A percentile compares a stretch with the other conserved stretches of the same genome.
phyloP scores from a whole-genome alignment of 345 rosid species.

The Rhizophora apiculata region DNA sequence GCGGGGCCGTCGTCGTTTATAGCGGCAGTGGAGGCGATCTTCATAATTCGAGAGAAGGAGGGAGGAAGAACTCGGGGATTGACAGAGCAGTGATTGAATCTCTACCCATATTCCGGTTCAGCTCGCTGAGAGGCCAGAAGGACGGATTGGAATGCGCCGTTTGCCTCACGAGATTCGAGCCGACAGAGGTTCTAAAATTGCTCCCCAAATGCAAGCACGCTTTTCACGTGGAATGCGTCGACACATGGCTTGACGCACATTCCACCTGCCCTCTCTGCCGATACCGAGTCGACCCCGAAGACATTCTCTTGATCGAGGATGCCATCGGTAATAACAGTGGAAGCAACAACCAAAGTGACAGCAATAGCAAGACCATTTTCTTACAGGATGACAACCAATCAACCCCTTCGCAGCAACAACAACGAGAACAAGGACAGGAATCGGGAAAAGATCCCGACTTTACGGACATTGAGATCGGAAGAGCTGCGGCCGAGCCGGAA shows the following conservation, averaged over 20 bases:
- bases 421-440: background rate
- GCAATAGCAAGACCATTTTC: too few species aligned
- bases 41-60: background rate
- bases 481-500: slow-evolving; percentile 5
- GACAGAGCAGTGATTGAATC: slow-evolving; percentile 68
- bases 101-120: slow-evolving; percentile 76
- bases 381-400: too few species aligned
- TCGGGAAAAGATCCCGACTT: slow-evolving; percentile 6
- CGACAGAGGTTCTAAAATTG: slow-evolving; percentile 53
- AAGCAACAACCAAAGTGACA: too few species aligned
- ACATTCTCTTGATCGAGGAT: slow-evolving; percentile 55
- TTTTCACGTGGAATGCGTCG: slow-evolving; percentile 90
- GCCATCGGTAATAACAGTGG: slow-evolving; percentile 11
- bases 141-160: slow-evolving; percentile 88
- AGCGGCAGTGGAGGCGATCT: background rate
- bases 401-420: slow-evolving; percentile 14
- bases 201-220: slow-evolving; percentile 91
- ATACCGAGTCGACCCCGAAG: slow-evolving; percentile 86
- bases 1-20: slow-evolving; percentile 21
- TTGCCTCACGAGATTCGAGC: slow-evolving; percentile 62
- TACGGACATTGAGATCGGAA: slow-evolving; percentile 1
- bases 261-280: slow-evolving; percentile 97
- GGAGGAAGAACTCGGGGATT: slow-evolving; percentile 72
- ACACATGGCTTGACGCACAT: slow-evolving; percentile 94
- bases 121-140: slow-evolving; percentile 64